phyloP scores from a whole-genome alignment of 2,329 filamentous ascomycete genomes.

The Exophiala lecanii-corni region DNA sequence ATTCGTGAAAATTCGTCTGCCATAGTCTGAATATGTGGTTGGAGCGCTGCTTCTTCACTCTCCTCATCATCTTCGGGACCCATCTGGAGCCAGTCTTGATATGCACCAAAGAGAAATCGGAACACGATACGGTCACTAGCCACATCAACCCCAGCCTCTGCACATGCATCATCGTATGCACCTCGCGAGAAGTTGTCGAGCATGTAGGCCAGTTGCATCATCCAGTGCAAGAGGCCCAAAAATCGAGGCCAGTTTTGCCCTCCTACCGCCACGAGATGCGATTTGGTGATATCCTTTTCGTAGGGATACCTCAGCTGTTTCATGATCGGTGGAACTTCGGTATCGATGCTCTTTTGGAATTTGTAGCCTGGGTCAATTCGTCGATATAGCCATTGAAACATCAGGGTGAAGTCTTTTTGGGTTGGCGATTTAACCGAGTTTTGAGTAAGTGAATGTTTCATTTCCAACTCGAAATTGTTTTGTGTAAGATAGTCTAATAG shows the following conservation, averaged over 20 bases:
- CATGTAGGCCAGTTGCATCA: slow-evolving; percentile 97
- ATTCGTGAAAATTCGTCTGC: slow-evolving; percentile 77
- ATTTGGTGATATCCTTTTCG: slow-evolving; percentile 93
- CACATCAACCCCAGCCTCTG: slow-evolving; percentile 82
- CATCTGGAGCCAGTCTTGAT: slow-evolving; percentile 89
- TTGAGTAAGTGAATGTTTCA: slow-evolving; percentile 87
- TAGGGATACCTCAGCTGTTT: slow-evolving; percentile 94
- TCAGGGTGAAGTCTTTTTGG: slow-evolving; percentile 95
- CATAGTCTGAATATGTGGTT: slow-evolving; percentile 84
- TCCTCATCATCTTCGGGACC: slow-evolving; percentile 84
- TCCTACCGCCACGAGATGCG: slow-evolving; percentile 87
- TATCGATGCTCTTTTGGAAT: slow-evolving; percentile 91
- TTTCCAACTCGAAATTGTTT: slow-evolving; percentile 96
- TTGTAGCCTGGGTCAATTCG: slow-evolving; percentile 90
- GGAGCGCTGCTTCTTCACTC: slow-evolving; percentile 71
- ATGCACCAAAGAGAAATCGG: slow-evolving; percentile 82
- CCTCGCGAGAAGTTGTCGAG: slow-evolving; percentile 75
- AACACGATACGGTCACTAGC: slow-evolving; percentile 90
- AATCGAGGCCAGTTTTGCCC: slow-evolving; percentile 97
- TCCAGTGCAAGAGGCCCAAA: slow-evolving; percentile 90
- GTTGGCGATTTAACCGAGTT: slow-evolving; percentile 92
- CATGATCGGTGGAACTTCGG: slow-evolving; percentile 86
- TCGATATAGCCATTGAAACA: slow-evolving; percentile 97
- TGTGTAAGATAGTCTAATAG: slow-evolving; percentile 85
- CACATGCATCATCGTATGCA: slow-evolving; percentile 83